Base-by-base conservation (phyloP, 805 yeast species). In the Yarrowia phangngaensis region DNA sequence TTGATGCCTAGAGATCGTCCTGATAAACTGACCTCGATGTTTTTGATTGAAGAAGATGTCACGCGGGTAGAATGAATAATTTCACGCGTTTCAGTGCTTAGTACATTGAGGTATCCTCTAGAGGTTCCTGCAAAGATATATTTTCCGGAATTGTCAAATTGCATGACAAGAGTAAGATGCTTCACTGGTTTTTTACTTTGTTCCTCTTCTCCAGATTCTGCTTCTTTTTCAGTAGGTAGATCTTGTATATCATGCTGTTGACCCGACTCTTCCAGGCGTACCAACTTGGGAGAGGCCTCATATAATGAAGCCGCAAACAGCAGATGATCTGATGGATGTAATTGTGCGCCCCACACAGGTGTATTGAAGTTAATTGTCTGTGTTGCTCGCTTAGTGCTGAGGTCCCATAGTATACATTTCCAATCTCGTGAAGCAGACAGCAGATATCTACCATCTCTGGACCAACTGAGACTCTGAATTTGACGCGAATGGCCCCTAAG, bases 341-440 rank as follows among this genome's bases (percentile, higher is more conserved):
- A 59, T 47, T 68, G 66, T 8, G 84, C 79, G 56, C 70, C 73
- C 94, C 94, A 84, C 2, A 85, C 72, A 1, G 94, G 86, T 0
- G 83, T 76, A 47, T 79, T 82, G 56, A 85, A 80, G 36, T 68
- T 65, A 38, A 75, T 66, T 3, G 62, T 69, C 52, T 73, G 68
- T 34, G 70, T 60, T 45, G 76, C 69, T 38, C 60, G 53, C 36
- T 68, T 60, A 57, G 67, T 58, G 19, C 63, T 54, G 53, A 89
- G 64, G 65, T 87, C 95, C 95, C 96, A 89, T 22, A 88, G 60
- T 40, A 82, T 77, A 31, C 82, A 75, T 43, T 71, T 73, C 92
- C 95, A 88, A 62, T 90, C 97, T 57, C 87, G 77, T 0, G 89
- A 78, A 11, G 87, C 70, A 3, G 84, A 72, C 3, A 89, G 66